These are phyloP conservation scores for Talaromyces atroroseus DNA, from an alignment of 2,329 filamentous ascomycete genomes.

Conservation along the genomic window DNA sequence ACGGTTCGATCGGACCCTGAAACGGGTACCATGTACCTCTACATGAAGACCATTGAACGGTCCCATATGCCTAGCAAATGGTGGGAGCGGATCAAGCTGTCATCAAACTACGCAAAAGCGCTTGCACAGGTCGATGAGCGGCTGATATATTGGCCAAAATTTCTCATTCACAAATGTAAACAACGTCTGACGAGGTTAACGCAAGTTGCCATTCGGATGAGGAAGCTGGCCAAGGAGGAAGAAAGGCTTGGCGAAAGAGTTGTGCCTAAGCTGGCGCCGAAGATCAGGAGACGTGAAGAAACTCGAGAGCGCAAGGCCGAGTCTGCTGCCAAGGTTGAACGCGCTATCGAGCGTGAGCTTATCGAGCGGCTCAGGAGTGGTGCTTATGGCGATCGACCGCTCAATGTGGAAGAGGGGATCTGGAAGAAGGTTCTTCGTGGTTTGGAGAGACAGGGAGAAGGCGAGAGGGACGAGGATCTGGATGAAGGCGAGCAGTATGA, in stretches of 20 bases:
- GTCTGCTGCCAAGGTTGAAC: constrained; percentile 85
- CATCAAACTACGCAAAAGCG: constrained; percentile 84
- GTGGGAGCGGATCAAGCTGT: constrained; percentile 90
- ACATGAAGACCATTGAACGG: constrained; percentile 93
- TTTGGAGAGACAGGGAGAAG: constrained; percentile 81
- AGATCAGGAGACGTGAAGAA: constrained; percentile 71
- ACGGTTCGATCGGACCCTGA: constrained; percentile 78
- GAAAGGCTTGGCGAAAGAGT: constrained; percentile 81
- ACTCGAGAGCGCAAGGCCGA: constrained; percentile 72
- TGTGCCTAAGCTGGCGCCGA: constrained; percentile 84
- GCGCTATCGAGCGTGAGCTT: constrained; percentile 90
- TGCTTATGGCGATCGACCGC: constrained; percentile 86
- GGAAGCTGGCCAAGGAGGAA: constrained; percentile 79
- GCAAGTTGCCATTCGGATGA: constrained; percentile 75
- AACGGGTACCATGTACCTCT: constrained; percentile 82
- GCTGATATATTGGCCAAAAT: constrained; percentile 91
- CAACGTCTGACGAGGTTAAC: constrained; percentile 87
- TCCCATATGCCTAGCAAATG: constrained; percentile 81
- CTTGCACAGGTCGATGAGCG: constrained; percentile 80
- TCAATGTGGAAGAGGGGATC: constrained; percentile 90
- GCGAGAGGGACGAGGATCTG: constrained; percentile 74
- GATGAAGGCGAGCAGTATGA: constrained; percentile 81
- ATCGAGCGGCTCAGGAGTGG: constrained; percentile 86
- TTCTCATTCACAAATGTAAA: constrained; percentile 90
- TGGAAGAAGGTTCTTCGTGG: constrained; percentile 96